A percentile compares a stretch with the other conserved stretches of the same genome.
These are phyloP conservation scores for Neurospora sp. DNA, from an alignment of 495 filamentous ascomycete species.

Conservation along the genomic window DNA sequence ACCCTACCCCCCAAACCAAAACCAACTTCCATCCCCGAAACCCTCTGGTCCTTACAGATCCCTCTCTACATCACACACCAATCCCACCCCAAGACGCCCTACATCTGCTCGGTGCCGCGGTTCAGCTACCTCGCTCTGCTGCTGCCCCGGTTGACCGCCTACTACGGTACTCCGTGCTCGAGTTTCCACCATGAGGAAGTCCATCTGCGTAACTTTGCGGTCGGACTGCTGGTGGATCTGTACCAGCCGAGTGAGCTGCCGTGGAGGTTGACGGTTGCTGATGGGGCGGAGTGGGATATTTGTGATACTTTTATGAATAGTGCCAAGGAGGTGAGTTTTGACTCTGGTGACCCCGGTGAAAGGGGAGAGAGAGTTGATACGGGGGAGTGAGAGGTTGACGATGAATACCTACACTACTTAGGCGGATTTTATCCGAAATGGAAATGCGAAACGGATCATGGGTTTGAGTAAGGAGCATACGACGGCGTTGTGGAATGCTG, in stretches of 20 bases:
- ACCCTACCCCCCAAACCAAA: conserved; percentile 3
- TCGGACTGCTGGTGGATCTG: conserved; percentile 83
- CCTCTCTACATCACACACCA: conserved; percentile 44
- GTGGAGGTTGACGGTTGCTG: conserved; percentile 60
- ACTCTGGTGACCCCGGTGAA: no score
- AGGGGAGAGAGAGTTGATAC: no score
- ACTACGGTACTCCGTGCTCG: conserved; percentile 59
- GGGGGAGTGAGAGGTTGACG: no score
- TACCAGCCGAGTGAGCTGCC: conserved; percentile 51
- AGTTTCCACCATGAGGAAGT: conserved; percentile 81
- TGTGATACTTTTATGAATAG: conserved; percentile 88
- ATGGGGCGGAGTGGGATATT: conserved; percentile 57
- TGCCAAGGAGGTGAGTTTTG: conserved; percentile 65
- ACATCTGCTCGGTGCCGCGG: conserved; percentile 50
- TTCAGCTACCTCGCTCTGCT: conserved; percentile 67
- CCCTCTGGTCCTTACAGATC: conserved; percentile 39
- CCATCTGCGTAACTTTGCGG: conserved; percentile 58
- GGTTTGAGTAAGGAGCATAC: conserved; percentile 80
- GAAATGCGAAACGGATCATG: conserved; percentile 90
- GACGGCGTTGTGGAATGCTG: conserved; percentile 73
- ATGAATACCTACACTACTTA: conserved; percentile 10
- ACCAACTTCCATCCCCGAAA: conserved; percentile 22
- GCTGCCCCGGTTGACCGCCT: conserved; percentile 65
- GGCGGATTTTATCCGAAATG: conserved; percentile 86
- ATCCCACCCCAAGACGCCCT: conserved; percentile 27